These are phyloP conservation scores for Leptographium lundbergii DNA, from an alignment of 2,329 filamentous ascomycete genomes.

Conservation along the genomic window DNA sequence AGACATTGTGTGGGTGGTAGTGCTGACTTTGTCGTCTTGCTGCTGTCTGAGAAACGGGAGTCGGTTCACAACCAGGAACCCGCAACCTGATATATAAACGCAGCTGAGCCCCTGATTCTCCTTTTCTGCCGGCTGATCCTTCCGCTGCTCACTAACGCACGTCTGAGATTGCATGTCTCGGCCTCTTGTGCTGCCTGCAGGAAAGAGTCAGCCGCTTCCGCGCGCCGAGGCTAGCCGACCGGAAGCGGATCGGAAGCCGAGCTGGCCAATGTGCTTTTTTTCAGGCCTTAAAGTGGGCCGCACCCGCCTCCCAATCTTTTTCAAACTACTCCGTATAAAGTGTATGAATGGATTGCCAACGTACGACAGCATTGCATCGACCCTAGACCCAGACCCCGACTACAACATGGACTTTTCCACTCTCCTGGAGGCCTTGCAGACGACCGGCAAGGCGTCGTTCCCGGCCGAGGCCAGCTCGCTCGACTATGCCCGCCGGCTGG, in stretches of 20 bases:
- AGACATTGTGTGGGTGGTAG: background rate
- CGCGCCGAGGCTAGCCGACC: background rate
- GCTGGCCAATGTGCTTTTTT: background rate
- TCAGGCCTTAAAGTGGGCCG: background rate
- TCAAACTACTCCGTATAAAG: too few species aligned
- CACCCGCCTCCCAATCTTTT: too few species aligned
- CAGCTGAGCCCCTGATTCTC: too few species aligned
- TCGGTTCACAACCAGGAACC: too few species aligned
- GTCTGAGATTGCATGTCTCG: too few species aligned
- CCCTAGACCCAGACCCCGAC: too few species aligned
- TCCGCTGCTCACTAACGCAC: too few species aligned
- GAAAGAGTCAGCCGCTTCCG: background rate
- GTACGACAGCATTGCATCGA: background rate
- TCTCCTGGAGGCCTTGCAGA: background rate
- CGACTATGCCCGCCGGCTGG: constrained; percentile 39
- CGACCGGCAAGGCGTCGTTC: constrained; percentile 25
- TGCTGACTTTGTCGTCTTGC: background rate
- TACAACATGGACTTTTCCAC: constrained; percentile 1
- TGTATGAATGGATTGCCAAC: background rate
- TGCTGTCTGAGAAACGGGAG: too few species aligned
- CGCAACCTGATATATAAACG: too few species aligned
- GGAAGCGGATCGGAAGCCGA: background rate
- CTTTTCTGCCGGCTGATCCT: too few species aligned
- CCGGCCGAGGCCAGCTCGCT: constrained; percentile 32
- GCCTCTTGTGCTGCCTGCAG: too few species aligned